Base-by-base conservation (phyloP, 176 grass and related monocot species). In the Rhynchospora breviuscula region DNA sequence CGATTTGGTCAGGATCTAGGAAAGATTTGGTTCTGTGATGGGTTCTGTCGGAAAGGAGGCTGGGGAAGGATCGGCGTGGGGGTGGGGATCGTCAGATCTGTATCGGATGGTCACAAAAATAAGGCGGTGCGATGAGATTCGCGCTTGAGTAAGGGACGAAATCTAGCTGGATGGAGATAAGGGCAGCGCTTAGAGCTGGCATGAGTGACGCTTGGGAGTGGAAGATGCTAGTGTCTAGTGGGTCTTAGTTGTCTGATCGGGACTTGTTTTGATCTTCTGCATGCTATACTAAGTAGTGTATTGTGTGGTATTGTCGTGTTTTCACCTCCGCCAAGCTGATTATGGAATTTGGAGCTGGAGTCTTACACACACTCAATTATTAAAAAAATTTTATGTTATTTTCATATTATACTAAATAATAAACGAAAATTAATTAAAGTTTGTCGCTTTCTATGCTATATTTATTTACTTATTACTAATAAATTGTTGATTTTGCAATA, bases 191-290 rank as follows among this genome's bases (percentile, higher is more conserved):
- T 7, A 74, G 61, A 63, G 58, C 58, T 81, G 58, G 79, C 79
- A 81, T 81, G 58, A 63, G 64, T 23, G 59, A 63, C 18, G 45
- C 40, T 44, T 44, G 58, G 79, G 77, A 81, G 57, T 23, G 79
- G 57, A 81, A 63, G 79, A 81, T 81, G 79, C 59, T 11, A 80
- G 78, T 43, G 25, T 60, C 26, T 63, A 63, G 78, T 81, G 78
- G 78, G 78, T 81, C 78, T 80, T 81, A 63, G 79, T 63, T 65
- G 79, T 65, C 79, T 81, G 35, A 81, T 81, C 44, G 79, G 59
- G 59, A 81, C 79, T 47, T 66, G 1, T 65, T 23, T 51, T 81
- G 54, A 81, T 81, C 40, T 81, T 81, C 5, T 81, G 60, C 51
- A 6, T 10, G 17, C 18, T 51, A 10, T 3, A 21, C 33, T 65